A percentile compares a stretch with the other conserved stretches of the same genome.
Evolutionary conservation across 1,284 basidiomycete genomes (phyloP).

Genomic region (Apiotrichum laibachii): DNA sequence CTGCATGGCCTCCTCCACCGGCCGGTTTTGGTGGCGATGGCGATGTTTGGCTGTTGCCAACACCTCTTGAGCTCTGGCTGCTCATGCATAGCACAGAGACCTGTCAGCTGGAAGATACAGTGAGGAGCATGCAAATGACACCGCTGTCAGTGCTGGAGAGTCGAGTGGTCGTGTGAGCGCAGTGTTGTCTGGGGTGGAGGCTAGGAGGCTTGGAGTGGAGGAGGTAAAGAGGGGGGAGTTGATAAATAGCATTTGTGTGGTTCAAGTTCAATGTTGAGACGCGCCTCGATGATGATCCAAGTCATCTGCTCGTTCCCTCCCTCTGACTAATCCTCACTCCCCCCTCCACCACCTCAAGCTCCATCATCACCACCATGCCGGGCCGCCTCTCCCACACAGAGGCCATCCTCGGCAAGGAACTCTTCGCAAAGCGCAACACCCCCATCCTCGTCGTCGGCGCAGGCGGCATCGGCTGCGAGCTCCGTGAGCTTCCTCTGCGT

Average conservation of each 20-base stretch:
- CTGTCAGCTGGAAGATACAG: too few relatives aligned
- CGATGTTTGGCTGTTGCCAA: too few relatives aligned
- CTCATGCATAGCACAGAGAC: not conserved
- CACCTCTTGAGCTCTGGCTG: too few relatives aligned
- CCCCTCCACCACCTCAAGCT: not conserved
- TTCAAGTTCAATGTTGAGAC: too few relatives aligned
- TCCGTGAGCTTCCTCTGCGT: constrained; percentile 61
- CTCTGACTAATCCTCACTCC: not conserved
- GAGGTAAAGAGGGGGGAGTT: too few relatives aligned
- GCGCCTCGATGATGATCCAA: too few relatives aligned
- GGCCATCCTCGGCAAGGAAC: constrained; percentile 69
- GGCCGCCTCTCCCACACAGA: constrained; percentile 37
- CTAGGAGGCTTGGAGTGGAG: too few relatives aligned
- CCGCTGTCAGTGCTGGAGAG: not conserved
- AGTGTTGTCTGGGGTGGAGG: too few relatives aligned
- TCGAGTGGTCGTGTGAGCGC: not conserved
- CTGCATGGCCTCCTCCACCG: not conserved
- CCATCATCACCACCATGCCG: constrained; percentile 22
- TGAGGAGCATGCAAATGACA: too few relatives aligned
- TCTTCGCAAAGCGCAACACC: constrained; percentile 59
- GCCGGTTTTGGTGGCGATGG: too few relatives aligned
- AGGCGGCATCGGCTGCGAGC: constrained; percentile 95
- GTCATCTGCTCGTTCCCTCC: too few relatives aligned
- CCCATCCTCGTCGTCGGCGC: constrained; percentile 89
- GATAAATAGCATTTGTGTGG: too few relatives aligned